phyloP scores from a whole-genome alignment of 1,139 yeast species.

The Pichia sp. region DNA sequence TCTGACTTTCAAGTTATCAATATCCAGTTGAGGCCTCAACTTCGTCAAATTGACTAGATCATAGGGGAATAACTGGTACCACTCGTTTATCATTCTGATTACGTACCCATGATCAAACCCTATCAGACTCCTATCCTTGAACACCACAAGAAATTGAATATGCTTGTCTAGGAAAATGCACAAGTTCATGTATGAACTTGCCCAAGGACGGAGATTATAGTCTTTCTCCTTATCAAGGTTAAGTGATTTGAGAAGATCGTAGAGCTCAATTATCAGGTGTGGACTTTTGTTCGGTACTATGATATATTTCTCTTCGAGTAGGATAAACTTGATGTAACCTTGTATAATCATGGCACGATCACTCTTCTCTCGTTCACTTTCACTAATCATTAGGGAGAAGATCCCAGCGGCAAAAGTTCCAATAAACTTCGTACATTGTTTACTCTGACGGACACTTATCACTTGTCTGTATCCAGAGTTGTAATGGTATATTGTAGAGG shows the following conservation, averaged over 20 bases:
- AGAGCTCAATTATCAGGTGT: slow-evolving; percentile 1
- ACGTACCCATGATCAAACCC: slow-evolving; percentile 11
- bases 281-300: slow-evolving; percentile 3
- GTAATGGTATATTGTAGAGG: slow-evolving; percentile 10
- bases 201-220: slow-evolving; percentile 3
- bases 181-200: slow-evolving; percentile 6
- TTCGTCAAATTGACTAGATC: slow-evolving; percentile 6
- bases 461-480: slow-evolving; percentile 6
- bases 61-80: slow-evolving; percentile 12
- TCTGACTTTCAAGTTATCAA: neutral
- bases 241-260: neutral
- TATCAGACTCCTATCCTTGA: slow-evolving; percentile 1
- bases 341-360: slow-evolving; percentile 1
- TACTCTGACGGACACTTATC: slow-evolving; percentile 5
- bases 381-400: slow-evolving; percentile 8
- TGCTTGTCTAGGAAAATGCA: slow-evolving; percentile 7
- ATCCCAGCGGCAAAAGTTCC: slow-evolving; percentile 10
- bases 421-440: slow-evolving; percentile 5
- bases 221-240: slow-evolving; percentile 1
- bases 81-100: slow-evolving; percentile 11
- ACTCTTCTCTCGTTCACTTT: neutral
- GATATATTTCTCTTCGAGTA: slow-evolving; percentile 2
- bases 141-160: neutral
- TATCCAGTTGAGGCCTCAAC: neutral
- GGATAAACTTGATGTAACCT: slow-evolving; percentile 1